phyloP scores from a whole-genome alignment of 495 filamentous ascomycete species.

The Achaetomiella virescens region DNA sequence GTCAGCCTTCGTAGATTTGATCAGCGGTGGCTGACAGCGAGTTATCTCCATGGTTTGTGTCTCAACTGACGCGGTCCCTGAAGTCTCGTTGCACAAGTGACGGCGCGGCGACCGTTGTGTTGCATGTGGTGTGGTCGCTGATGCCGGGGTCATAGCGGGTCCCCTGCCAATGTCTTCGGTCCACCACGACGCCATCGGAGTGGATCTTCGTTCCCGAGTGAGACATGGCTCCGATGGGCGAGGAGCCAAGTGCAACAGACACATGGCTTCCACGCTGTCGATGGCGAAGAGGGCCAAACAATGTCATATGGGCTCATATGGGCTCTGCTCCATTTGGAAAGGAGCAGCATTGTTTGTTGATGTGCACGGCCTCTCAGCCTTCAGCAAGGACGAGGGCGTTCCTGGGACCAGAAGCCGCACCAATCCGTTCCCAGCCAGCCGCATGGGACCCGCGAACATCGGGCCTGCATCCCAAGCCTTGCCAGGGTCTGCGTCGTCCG shows the following conservation, averaged over 20 bases:
- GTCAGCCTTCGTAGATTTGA: conserved; percentile 3
- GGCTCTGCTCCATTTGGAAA: not conserved
- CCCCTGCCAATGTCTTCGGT: conserved; percentile 7
- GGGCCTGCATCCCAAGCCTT: conserved; percentile 12
- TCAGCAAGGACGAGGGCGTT: not conserved
- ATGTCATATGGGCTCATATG: not conserved
- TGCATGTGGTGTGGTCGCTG: not conserved
- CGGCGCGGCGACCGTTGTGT: not conserved
- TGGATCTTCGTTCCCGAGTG: conserved; percentile 1
- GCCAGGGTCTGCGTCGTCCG: conserved; percentile 11
- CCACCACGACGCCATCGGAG: conserved; percentile 10
- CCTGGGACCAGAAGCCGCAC: not conserved
- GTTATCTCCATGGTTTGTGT: not conserved
- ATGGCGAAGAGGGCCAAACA: not conserved
- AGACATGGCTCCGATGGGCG: conserved; percentile 13
- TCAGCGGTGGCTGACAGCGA: conserved; percentile 5
- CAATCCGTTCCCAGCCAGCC: not conserved
- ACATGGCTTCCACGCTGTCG: conserved; percentile 1
- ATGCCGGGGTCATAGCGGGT: conserved; percentile 3
- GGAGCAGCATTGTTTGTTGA: not conserved
- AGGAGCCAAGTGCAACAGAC: not conserved
- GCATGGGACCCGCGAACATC: conserved; percentile 13
- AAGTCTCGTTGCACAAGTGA: not conserved
- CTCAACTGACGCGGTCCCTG: conserved; percentile 11
- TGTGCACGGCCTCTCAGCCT: not conserved